Evolutionary conservation across 139 green algal species (phyloP).

Genomic region (Auxenochlorella pyrenoidosa): DNA sequence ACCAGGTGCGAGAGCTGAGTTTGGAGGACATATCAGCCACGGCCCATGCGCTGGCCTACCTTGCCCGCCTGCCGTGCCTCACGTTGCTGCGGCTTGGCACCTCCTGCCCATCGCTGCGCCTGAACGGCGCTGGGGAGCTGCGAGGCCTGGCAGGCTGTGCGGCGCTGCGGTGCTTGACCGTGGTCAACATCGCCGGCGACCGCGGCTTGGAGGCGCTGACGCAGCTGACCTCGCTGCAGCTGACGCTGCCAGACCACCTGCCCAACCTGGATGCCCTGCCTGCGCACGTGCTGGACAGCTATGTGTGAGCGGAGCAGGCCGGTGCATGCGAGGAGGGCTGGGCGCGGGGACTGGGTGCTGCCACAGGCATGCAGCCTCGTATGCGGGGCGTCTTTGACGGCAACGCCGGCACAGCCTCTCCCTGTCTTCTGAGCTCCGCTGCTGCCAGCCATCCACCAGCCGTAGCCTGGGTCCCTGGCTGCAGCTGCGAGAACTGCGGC

Average conservation of each 20-base stretch:
- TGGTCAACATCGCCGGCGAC: slow-evolving; percentile 1
- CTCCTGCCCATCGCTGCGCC: not conserved
- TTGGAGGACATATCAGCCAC: not conserved
- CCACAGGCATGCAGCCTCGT: no score
- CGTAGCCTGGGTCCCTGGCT: not conserved
- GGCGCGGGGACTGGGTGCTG: not conserved
- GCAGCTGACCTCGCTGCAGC: slow-evolving; percentile 7
- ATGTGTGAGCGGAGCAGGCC: not conserved
- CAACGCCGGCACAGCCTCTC: no score
- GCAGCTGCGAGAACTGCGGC: slow-evolving; percentile 17
- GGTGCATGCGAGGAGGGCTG: not conserved
- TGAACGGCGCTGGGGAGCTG: not conserved
- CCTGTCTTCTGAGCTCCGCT: no score
- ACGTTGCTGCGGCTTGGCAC: not conserved
- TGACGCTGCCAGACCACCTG: slow-evolving; percentile 15
- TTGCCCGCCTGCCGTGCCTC: not conserved
- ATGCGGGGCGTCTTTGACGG: no score
- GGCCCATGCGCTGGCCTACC: not conserved
- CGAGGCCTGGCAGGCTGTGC: not conserved
- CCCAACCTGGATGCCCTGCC: not conserved
- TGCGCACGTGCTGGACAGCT: not conserved
- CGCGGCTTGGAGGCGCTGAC: not conserved
- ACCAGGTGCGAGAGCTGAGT: not conserved
- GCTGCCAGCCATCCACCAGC: no score
- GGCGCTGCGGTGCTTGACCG: not conserved